Evolutionary conservation across 495 filamentous ascomycete species (phyloP), one percentile per base, ranked within the genome.

Genomic region (Hapsidospora chrysogenum): DNA sequence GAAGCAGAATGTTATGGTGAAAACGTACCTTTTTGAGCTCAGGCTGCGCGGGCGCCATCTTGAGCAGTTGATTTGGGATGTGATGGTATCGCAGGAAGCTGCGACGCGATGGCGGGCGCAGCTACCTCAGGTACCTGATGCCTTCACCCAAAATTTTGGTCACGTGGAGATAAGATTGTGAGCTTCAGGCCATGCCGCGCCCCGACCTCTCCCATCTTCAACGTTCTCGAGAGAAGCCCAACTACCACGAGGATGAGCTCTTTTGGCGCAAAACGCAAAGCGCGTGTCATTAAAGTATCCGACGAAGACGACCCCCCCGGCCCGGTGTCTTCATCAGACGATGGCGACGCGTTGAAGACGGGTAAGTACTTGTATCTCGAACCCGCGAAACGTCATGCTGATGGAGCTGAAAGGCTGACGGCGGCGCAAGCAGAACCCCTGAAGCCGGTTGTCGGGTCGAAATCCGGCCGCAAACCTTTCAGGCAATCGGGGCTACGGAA

Each of bases 41-140:
- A 41, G 89, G 92, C 61, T 95, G 87, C 54, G 89, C 85, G 80
- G 87, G 87, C 61, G 92, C 85, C 92, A 97, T 97, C 42, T 68
- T 80, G 60, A 53, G 39, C 38, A 36, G 35, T 29, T 35, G 21
- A 33, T 27, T 39, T 48, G 31, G 38, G 9, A 32, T 38, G 36
- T 17, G 17, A 41, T 17, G 9, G 33, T 33, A 22, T 29, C 17
- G 10, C 29, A 19, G 16, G 9, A 13, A 27, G 33, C 39, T 33
- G 39, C 33, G 39, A 41, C 39, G 14, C 33, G 33, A 27, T 27
- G 4, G n/a, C 23, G 17, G 3, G 23, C 23, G 23, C 13, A 16
- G 30, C 13, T 18, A 21, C 18, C 17, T 21, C 11, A 33, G 29
- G 14, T 8, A 36, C n/a, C 21, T 25, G 23, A 26, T 26, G 23